Base-by-base conservation (phyloP, 805 yeast species). In the Jamesozyma piceae region DNA sequence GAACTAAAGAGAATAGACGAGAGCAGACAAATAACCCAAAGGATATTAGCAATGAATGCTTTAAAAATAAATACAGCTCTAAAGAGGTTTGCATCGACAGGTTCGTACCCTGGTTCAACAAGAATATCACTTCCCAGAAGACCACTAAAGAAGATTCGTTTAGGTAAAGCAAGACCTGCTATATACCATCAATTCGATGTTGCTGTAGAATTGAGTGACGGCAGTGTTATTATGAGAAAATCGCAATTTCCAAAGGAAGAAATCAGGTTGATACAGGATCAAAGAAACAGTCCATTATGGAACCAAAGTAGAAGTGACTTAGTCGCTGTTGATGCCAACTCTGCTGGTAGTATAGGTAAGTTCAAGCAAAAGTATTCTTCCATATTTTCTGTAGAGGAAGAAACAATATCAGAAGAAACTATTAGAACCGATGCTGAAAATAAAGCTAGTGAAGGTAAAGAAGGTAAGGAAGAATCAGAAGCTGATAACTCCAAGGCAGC, bases 91-190 rank as follows among this genome's bases (percentile, higher is more conserved):
- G 59, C 59, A 13, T 51, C 57, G 18, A 47, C 56, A 5, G 54
- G 55, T 8, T 43, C 53, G 13, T 52, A 51, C 31, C 58, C 52
- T 18, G 57, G 57, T 22, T 47, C 54, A 13, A 45, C 39, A 28
- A 55, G 52, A 33, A 45, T 52, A 1, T 38, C 60, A 11, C 45
- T 67, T 36, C 65, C 69, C 33, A 57, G 61, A 43, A 74, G 90
- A 66, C 87, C 86, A 40, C 61, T 74, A 64, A 80, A 76, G 60
- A 81, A 77, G 60, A 82, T 84, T 53, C 64, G 68, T 46, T 64
- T 80, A 43, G 97, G 97, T 43, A 83, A 83, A 60, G 88, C 95
- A 15, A 77, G 97, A 64, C 97, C 97, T 2, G 88, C 96, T 28
- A 82, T 92, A 33, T 89, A 86, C 64, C 76, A 90, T 66, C 86